phyloP scores from a whole-genome alignment of 495 filamentous ascomycete genomes.

The Trichoderma reesei region DNA sequence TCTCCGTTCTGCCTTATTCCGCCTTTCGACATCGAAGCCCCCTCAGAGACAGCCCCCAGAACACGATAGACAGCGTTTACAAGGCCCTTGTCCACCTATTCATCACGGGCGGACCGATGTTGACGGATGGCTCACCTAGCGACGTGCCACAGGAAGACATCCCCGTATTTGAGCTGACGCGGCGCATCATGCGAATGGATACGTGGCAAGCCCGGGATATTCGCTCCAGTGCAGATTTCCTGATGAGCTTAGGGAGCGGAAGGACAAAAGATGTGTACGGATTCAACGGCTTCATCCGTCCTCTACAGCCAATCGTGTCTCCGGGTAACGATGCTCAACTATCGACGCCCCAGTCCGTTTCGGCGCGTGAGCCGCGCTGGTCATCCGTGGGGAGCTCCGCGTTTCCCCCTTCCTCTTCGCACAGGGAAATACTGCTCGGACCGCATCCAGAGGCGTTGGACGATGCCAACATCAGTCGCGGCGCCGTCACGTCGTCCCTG shows the following conservation, averaged over 20 bases:
- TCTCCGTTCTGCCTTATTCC: constrained; percentile 27
- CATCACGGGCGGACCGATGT: constrained; percentile 31
- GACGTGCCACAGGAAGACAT: constrained; percentile 12
- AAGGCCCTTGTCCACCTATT: constrained; percentile 36
- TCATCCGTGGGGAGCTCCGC: not conserved
- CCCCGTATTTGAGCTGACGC: constrained; percentile 21
- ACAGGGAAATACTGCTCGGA: constrained; percentile 16
- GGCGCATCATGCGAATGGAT: constrained; percentile 26
- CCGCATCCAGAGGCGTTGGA: not conserved
- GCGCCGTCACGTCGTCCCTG: not conserved
- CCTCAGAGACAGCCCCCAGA: constrained; percentile 20
- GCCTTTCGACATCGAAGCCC: constrained; percentile 21
- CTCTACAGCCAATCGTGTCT: not conserved
- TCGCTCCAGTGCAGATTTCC: constrained; percentile 27
- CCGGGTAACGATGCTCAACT: not conserved
- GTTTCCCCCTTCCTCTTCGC: not conserved
- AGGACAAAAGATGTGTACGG: not conserved
- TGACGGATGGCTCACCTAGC: constrained; percentile 27
- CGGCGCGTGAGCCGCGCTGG: constrained; percentile 2
- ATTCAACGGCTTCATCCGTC: constrained; percentile 9
- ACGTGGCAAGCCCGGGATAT: constrained; percentile 36
- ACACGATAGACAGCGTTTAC: constrained; percentile 38
- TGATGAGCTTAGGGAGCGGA: constrained; percentile 3
- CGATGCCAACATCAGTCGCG: not conserved
- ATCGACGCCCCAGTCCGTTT: not conserved